These are phyloP conservation scores for Aspergillus campestris DNA, from an alignment of 495 filamentous ascomycete genomes.

Conservation along the genomic window DNA sequence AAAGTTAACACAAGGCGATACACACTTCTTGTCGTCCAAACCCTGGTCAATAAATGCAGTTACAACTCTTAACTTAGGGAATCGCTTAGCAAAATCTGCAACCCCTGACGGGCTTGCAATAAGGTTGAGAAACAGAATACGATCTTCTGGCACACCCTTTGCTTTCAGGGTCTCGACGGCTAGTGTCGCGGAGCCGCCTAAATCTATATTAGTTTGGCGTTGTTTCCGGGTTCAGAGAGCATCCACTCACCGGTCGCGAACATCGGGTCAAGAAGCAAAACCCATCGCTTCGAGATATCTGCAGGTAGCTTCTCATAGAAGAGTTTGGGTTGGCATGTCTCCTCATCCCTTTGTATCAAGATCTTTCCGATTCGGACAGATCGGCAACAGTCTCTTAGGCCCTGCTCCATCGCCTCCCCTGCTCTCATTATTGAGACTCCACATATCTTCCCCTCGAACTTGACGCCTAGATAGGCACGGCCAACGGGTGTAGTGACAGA, in stretches of 20 bases:
- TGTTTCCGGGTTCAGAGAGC: not conserved
- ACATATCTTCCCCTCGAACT: slow-evolving; percentile 97
- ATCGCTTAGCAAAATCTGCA: slow-evolving; percentile 78
- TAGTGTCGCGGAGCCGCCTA: slow-evolving; percentile 92
- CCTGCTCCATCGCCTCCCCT: slow-evolving; percentile 97
- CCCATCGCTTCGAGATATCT: slow-evolving; percentile 88
- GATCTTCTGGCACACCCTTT: slow-evolving; percentile 86
- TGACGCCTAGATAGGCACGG: slow-evolving; percentile 78
- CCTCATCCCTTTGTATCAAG: slow-evolving; percentile 93
- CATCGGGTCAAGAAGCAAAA: slow-evolving; percentile 95
- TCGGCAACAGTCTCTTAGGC: slow-evolving; percentile 89
- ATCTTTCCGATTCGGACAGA: slow-evolving; percentile 97
- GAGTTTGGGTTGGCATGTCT: slow-evolving; percentile 80
- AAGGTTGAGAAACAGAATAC: slow-evolving; percentile 90
- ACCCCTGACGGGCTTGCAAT: slow-evolving; percentile 94
- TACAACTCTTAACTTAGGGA: slow-evolving; percentile 86
- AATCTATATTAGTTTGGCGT: slow-evolving; percentile 5
- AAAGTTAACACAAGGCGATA: slow-evolving; percentile 1
- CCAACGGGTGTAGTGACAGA: slow-evolving; percentile 87
- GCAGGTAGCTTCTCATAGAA: slow-evolving; percentile 96
- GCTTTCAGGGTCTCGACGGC: slow-evolving; percentile 86
- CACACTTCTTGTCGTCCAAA: slow-evolving; percentile 92
- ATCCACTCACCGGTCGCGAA: slow-evolving; percentile 79
- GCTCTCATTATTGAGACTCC: slow-evolving; percentile 98
- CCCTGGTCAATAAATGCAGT: slow-evolving; percentile 97